Base-by-base conservation (phyloP, 371 early-diverging fungal species). In the Nematocida ironsii region DNA sequence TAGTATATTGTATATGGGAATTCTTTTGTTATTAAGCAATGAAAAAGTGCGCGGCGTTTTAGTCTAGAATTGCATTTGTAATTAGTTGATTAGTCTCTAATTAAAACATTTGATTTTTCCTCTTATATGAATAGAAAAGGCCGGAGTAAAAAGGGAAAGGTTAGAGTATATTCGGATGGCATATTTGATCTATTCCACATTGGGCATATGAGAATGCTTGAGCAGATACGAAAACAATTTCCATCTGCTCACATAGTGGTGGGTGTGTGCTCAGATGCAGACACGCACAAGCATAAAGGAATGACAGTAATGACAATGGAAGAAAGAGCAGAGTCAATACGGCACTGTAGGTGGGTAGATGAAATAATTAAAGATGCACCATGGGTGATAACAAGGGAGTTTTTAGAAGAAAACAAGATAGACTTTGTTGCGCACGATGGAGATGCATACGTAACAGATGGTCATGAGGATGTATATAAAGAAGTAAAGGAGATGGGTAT, bases 391-490 rank as follows among this genome's bases (percentile, higher is more conserved):
- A 89, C 90, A 52, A 91, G 92, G 73, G 94, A 91, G 57, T 96
- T 95, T 81, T 82, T 96, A 7, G 91, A 92, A 83, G 70, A 90
- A 83, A 92, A 96, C 82, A 80, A 90, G 84, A 94, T 96, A 60
- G 95, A 95, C 85, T 95, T 91, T 86, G 95, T 96, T n/a, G 94
- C 94, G 20, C 97, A 96, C 85, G 97, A 96, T 87, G 45, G 62
- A 73, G 90, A 93, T 13, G 94, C 95, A 2, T 96, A 96, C 83
- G 88, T 89, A 64, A 90, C 91, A 27, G 90, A 86, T 23, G 62
- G 52, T 3, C 85, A 89, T 18, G 91, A 91, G 58, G 97, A 96
- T 87, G 93, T 95, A n/a, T 96, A 96, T 85, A 91, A 91, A 4
- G 91, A 91, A 86, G 92, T 94, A 56, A 96, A 96, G 86, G 88